Evolutionary conservation across 2,329 filamentous ascomycete species (phyloP).

Genomic region (Nothophaeocryptopus gaeumannii): DNA sequence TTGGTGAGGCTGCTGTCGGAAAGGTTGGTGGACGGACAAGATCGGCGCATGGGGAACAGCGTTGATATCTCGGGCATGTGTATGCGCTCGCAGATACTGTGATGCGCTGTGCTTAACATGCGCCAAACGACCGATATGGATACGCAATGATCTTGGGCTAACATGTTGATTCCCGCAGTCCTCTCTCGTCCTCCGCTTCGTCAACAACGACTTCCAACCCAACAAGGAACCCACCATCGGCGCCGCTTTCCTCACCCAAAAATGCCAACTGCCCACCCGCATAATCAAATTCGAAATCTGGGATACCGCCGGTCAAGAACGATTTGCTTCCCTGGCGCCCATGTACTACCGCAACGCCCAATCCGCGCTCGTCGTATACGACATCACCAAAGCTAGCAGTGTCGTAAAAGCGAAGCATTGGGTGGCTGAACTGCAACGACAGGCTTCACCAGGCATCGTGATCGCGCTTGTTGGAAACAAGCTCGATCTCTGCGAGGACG

Average conservation of each 20-base stretch:
- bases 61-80: too few relatives aligned
- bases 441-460: constrained; percentile 93
- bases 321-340: constrained; percentile 90
- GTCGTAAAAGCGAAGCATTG: constrained; percentile 97
- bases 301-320: constrained; percentile 97
- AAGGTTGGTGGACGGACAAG: constrained; percentile 63
- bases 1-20: constrained; percentile 96
- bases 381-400: constrained; percentile 93
- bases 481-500: constrained; percentile 69
- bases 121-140: not conserved
- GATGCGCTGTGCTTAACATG: not conserved
- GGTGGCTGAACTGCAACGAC: constrained; percentile 94
- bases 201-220: constrained; percentile 99
- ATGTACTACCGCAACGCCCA: constrained; percentile 99
- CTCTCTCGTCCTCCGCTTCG: constrained; percentile 94
- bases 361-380: constrained; percentile 95
- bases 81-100: too few relatives aligned
- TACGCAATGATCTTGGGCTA: not conserved
- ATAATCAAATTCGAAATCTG: constrained; percentile 75
- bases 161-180: constrained; percentile 58
- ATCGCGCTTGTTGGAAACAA: constrained; percentile 98
- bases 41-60: too few relatives aligned
- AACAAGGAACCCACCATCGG: constrained; percentile 99
- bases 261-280: constrained; percentile 90
- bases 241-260: constrained; percentile 97